A percentile compares a stretch with the other conserved stretches of the same genome.
Conservation (phyloP, 169 alveolate species). For the Perkinsus olseni region DNA sequence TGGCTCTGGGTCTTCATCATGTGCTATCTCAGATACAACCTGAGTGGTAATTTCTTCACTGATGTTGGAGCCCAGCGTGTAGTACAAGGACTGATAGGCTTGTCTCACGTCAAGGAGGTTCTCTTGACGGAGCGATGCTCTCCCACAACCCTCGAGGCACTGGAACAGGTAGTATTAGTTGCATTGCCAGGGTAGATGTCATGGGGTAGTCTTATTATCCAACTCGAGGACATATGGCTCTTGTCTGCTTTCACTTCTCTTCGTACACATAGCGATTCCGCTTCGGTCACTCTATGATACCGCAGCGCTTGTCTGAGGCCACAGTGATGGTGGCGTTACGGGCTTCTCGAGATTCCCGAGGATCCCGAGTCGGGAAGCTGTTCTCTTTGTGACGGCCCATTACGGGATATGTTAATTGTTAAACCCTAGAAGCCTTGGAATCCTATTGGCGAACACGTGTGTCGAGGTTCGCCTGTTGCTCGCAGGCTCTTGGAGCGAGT, state of each 20-base stretch:
- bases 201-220: neutral
- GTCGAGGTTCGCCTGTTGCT: neutral
- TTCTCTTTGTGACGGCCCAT: too few species aligned
- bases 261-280: too few species aligned
- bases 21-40: neutral
- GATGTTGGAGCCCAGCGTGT: neutral
- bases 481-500: neutral
- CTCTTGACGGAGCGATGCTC: conserved; percentile 4
- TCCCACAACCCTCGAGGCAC: neutral
- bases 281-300: too few species aligned
- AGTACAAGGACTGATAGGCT: conserved; percentile 4
- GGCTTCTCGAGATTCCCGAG: too few species aligned
- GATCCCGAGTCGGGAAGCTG: too few species aligned
- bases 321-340: too few species aligned
- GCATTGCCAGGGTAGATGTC: neutral
- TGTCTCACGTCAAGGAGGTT: conserved; percentile 1
- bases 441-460: too few species aligned
- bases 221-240: too few species aligned
- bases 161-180: neutral
- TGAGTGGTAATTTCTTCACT: neutral
- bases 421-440: too few species aligned
- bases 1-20: neutral
- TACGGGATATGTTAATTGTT: too few species aligned
- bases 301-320: too few species aligned
- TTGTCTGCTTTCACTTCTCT: too few species aligned